phyloP scores from a whole-genome alignment of 202 grass and related monocot genomes.

The Setaria italica region DNA sequence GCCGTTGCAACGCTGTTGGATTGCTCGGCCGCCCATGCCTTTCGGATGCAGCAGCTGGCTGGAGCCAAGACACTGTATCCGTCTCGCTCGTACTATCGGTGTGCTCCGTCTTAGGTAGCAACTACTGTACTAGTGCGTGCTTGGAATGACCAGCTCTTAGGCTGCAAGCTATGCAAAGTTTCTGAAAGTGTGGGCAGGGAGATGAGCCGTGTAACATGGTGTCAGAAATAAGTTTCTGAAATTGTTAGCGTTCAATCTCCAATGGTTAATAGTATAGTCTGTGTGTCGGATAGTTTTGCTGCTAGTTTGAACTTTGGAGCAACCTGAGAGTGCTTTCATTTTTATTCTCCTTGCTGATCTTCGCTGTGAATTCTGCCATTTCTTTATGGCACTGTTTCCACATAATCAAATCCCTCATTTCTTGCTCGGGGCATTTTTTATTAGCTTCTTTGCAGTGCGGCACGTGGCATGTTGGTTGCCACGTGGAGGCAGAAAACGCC shows the following conservation, averaged over 20 bases:
- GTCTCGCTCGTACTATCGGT: neutral
- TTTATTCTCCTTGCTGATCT: neutral
- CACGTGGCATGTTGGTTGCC: constrained; percentile 31
- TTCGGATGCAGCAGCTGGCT: constrained; percentile 14
- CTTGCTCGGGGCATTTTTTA: neutral
- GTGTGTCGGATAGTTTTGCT: neutral
- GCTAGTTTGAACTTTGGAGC: neutral
- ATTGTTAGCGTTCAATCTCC: neutral
- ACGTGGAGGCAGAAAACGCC: neutral
- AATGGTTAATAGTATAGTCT: neutral
- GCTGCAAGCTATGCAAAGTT: neutral
- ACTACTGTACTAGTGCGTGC: neutral
- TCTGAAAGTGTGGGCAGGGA: too few relatives aligned
- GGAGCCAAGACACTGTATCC: constrained; percentile 31
- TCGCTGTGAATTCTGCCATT: neutral
- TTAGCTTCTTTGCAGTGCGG: neutral
- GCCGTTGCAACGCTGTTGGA: constrained; percentile 11
- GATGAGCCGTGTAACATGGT: neutral
- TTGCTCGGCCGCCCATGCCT: constrained; percentile 30
- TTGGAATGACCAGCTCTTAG: constrained; percentile 29
- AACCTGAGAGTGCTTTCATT: neutral
- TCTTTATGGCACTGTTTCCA: neutral
- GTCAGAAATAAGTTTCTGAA: constrained; percentile 23
- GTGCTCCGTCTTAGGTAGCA: constrained; percentile 1
- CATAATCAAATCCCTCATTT: neutral